Percentiles rank a stretch among this genome's conserved stretches.
Evolutionary conservation across 2,329 filamentous ascomycete species (phyloP).

Genomic region (Allantophomopsis cytisporea): DNA sequence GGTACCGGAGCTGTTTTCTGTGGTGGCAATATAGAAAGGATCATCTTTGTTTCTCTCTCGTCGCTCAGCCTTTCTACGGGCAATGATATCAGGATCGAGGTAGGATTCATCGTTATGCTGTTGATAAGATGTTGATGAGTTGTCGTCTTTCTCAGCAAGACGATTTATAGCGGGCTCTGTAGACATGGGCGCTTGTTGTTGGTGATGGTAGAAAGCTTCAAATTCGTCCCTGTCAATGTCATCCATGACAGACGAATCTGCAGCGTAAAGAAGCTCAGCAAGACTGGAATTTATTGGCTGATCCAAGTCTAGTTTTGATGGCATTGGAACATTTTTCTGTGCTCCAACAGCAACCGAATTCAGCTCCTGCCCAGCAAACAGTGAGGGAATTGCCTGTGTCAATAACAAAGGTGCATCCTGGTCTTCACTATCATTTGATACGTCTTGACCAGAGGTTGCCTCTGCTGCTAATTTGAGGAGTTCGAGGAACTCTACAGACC

Average conservation of each 20-base stretch:
- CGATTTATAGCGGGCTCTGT: conserved; percentile 41
- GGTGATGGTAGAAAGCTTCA: conserved; percentile 49
- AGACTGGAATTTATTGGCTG: conserved; percentile 70
- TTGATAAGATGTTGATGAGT: conserved; percentile 38
- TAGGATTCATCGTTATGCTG: conserved; percentile 49
- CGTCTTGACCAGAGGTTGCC: conserved; percentile 55
- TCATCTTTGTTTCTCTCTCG: conserved; percentile 79
- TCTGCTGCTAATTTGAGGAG: conserved; percentile 78
- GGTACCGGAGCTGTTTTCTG: conserved; percentile 38
- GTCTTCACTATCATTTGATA: conserved; percentile 34
- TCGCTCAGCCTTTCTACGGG: conserved; percentile 62
- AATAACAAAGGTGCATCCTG: conserved; percentile 71
- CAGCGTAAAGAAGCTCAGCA: conserved; percentile 43
- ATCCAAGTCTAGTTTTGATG: conserved; percentile 64
- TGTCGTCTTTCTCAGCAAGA: conserved; percentile 31
- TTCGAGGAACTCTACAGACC: conserved; percentile 85
- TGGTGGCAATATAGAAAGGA: conserved; percentile 75
- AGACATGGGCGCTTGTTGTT: conserved; percentile 25
- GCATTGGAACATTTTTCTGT: conserved; percentile 74
- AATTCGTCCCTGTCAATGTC: conserved; percentile 52
- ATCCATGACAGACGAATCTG: conserved; percentile 34
- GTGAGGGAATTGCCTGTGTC: conserved; percentile 76
- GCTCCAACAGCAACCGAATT: conserved; percentile 80
- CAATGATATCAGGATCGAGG: conserved; percentile 59
- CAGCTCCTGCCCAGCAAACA: conserved; percentile 78